A percentile compares a stretch with the other conserved stretches of the same genome.
Conservation (phyloP, 2,329 filamentous ascomycete species). For the Sarocladium kiliense region DNA sequence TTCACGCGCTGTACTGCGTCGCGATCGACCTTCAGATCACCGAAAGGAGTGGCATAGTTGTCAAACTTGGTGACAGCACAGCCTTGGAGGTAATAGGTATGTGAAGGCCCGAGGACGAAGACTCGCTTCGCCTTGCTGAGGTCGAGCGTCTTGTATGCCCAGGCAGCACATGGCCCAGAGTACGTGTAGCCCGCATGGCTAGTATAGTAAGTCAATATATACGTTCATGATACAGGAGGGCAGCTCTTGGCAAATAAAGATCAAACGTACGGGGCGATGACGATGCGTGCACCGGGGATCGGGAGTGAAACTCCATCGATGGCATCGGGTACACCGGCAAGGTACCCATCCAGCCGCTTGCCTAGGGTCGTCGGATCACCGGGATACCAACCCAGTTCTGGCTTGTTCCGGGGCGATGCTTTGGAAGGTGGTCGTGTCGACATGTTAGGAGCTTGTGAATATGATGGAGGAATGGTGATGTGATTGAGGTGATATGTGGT, state of each 20-base stretch:
- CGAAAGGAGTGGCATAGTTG: conserved; percentile 69
- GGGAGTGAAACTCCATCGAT: conserved; percentile 60
- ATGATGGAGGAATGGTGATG: no score
- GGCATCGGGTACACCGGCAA: conserved; percentile 63
- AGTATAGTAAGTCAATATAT: not conserved
- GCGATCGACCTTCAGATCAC: conserved; percentile 61
- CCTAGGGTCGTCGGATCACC: conserved; percentile 54
- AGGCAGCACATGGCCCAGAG: conserved; percentile 87
- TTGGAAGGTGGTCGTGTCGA: conserved; percentile 56
- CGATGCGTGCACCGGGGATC: conserved; percentile 67
- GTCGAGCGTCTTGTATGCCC: conserved; percentile 88
- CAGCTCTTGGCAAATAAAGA: no score
- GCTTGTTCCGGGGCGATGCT: conserved; percentile 40
- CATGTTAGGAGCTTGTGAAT: not conserved
- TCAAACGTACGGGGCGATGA: conserved; percentile 76
- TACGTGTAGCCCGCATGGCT: conserved; percentile 93
- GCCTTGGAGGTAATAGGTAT: conserved; percentile 74
- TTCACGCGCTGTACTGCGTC: conserved; percentile 46
- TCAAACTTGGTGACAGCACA: conserved; percentile 71
- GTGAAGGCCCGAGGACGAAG: conserved; percentile 89
- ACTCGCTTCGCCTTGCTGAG: conserved; percentile 77
- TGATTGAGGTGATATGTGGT: no score
- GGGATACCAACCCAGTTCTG: conserved; percentile 73
- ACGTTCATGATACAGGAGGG: not conserved
- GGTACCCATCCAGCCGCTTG: conserved; percentile 66